Base-by-base conservation (phyloP, 2,329 filamentous ascomycete species). In the Aspergillus calidoustus region DNA sequence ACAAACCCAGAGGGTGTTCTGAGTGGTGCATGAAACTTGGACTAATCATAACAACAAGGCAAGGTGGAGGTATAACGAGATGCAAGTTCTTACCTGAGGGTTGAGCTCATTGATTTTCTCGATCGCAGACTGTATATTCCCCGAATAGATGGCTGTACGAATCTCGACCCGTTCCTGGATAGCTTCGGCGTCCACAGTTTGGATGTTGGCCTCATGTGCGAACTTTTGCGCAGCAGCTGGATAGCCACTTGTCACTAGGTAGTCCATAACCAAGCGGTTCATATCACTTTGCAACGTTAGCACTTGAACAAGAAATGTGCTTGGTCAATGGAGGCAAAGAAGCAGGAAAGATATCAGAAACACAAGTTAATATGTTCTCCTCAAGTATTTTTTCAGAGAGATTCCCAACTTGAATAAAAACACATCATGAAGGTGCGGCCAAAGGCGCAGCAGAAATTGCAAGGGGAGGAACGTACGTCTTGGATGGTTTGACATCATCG, bases 21-120 rank as follows among this genome's bases (percentile, higher is more conserved):
- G 95, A 93, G 95, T 99, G 95, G 95, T 99, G 95, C 95, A 99
- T 99, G 94, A 96, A 93, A 84, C 90, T 69, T 85, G 86, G 84
- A 91, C 84, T 97, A 97, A 99, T 99, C 95, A 95, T 93, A 80
- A 86, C 84, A 86, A 81, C 62, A 68, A 64, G 50, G 54, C 64
- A 38, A 38, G 52, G 9, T 3, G 50, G 28, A 41, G 61, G 34
- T 62, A 47, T 59, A 63, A 34, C 47, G 51, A 46, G 41, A 38
- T 30, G 28, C 19, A 54, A 17, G n/a, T 54, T 77, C 91, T 80
- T 88, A 99, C 95, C 86, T 95, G 89, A 69, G 93, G 91, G 69
- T 97, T 92, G 38, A 96, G 81, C 68, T 97, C 91, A 74, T 98
- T 98, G 71, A 99, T 85, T 56, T 89, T 87, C 66, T 93, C 87